These are phyloP conservation scores for Talaromyces trachyspermus DNA, from an alignment of 495 filamentous ascomycete species.

Conservation along the genomic window DNA sequence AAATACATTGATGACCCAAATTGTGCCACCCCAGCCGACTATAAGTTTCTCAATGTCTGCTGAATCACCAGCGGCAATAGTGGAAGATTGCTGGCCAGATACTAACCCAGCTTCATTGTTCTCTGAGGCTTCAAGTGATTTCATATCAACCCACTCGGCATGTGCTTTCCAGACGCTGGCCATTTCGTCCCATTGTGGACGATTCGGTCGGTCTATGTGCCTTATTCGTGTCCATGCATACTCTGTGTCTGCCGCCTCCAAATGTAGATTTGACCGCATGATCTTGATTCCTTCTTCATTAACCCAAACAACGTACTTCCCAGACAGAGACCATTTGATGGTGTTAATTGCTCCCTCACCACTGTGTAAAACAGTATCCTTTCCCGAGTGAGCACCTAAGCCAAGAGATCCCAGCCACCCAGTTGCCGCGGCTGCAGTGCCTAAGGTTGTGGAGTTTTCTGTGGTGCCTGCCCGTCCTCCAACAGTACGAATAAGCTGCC, in stretches of 20 bases:
- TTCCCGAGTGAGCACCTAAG: constrained; percentile 66
- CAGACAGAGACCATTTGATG: constrained; percentile 87
- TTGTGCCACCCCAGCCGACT: constrained; percentile 89
- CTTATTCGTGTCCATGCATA: constrained; percentile 94
- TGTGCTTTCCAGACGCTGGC: constrained; percentile 87
- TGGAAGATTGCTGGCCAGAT: constrained; percentile 20
- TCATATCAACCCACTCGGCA: constrained; percentile 86
- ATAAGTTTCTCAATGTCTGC: constrained; percentile 65
- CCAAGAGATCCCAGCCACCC: constrained; percentile 88
- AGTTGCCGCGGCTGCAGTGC: constrained; percentile 72
- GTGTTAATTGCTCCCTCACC: constrained; percentile 87
- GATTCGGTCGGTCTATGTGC: constrained; percentile 77
- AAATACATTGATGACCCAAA: constrained; percentile 91
- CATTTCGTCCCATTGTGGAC: constrained; percentile 86
- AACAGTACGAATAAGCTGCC: constrained; percentile 80
- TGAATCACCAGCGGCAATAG: constrained; percentile 3
- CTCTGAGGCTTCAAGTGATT: constrained; percentile 45
- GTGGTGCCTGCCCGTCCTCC: constrained; percentile 72
- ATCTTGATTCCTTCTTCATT: constrained; percentile 97
- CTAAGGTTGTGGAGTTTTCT: constrained; percentile 71
- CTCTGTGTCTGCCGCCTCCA: constrained; percentile 69
- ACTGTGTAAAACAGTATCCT: constrained; percentile 81
- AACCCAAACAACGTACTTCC: constrained; percentile 86
- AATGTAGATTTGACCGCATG: constrained; percentile 81
- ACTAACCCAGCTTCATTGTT: constrained; percentile 28